Conservation (phyloP, 179 eudicot genomes). For the Spinacia oleracea region DNA sequence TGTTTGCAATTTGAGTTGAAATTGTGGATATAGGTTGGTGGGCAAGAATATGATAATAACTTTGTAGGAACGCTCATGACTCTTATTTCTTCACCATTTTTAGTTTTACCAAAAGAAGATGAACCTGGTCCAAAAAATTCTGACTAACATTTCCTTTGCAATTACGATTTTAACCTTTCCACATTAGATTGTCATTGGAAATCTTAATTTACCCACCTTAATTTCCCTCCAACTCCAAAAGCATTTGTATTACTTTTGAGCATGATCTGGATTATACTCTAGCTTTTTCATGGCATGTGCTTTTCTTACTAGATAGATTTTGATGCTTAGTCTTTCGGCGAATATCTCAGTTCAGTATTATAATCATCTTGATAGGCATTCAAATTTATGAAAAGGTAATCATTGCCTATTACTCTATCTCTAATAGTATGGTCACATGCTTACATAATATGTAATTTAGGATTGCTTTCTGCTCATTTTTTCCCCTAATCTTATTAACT, state of each 20-base stretch:
- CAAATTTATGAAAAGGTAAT: neutral
- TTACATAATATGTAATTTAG: neutral
- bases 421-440: constrained; percentile 10
- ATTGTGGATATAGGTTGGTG: neutral
- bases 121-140: neutral
- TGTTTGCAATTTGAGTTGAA: neutral
- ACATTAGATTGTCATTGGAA: neutral
- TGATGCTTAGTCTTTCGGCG: constrained; percentile 1
- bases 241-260: neutral
- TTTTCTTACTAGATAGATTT: neutral
- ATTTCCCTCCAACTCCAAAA: neutral
- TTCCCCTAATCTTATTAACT: neutral
- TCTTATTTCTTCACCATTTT: neutral
- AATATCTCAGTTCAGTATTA: neutral
- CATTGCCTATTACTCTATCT: constrained; percentile 13
- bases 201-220: neutral
- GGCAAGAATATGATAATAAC: neutral
- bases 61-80: neutral
- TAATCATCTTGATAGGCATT: neutral
- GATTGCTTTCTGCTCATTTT: neutral
- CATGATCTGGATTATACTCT: neutral
- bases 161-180: neutral
- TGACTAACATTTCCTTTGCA: neutral
- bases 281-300: constrained; percentile 6
- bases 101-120: too few relatives aligned